Evolutionary conservation across 345 rosid species (phyloP).

Genomic region (Adansonia digitata): DNA sequence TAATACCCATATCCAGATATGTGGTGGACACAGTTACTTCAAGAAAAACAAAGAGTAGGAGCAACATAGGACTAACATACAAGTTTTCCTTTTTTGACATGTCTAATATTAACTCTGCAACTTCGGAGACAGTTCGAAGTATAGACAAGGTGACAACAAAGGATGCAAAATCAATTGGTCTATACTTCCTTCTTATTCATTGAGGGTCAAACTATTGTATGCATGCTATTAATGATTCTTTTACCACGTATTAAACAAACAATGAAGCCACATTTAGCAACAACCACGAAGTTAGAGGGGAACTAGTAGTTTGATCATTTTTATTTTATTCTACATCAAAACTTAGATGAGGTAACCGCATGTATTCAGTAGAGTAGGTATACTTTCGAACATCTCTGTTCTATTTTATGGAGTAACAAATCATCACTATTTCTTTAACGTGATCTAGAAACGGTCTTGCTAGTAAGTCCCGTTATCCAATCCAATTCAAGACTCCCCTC

Average conservation of each 20-base stretch:
- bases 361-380: background rate
- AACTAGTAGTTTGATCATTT: background rate
- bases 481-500: no score
- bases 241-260: background rate
- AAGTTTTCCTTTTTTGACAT: background rate
- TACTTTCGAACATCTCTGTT: background rate
- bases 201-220: background rate
- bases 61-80: background rate
- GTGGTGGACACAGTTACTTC: no score
- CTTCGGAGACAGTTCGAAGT: background rate
- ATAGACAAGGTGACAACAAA: background rate
- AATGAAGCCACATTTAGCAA: background rate
- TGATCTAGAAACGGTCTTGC: background rate
- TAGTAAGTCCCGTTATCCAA: no score
- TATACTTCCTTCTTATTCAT: no score
- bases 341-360: background rate
- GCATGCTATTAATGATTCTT: background rate
- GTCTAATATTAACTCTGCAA: background rate
- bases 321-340: background rate
- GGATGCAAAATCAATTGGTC: background rate
- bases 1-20: no score
- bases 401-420: background rate
- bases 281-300: background rate
- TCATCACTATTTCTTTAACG: background rate
- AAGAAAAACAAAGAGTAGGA: no score